phyloP scores from a whole-genome alignment of 176 grass and related monocot species.

The Oropetium thomaeum region DNA sequence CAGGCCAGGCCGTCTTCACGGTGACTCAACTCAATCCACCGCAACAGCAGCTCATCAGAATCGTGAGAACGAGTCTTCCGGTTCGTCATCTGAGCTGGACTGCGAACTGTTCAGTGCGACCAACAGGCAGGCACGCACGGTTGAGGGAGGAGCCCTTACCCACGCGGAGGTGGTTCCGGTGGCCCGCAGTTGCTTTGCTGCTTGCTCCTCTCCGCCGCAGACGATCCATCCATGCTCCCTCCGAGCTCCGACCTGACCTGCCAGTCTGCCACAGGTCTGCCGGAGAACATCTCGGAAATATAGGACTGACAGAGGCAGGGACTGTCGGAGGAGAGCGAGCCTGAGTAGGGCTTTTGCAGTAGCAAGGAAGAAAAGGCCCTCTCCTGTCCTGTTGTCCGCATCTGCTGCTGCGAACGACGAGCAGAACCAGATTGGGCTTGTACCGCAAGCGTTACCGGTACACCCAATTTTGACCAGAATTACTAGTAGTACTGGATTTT shows the following conservation, averaged over 20 bases:
- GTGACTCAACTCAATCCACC: neutral
- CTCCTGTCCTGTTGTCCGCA: neutral
- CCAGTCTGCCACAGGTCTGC: neutral
- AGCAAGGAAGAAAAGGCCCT: too few relatives aligned
- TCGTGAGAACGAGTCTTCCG: neutral
- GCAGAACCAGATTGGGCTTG: neutral
- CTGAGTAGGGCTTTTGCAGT: constrained; percentile 17
- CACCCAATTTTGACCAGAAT: constrained; percentile 30
- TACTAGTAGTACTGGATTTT: constrained; percentile 16
- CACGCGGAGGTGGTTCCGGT: neutral
- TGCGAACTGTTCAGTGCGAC: neutral
- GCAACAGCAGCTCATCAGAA: neutral
- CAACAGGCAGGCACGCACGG: neutral
- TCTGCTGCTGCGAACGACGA: too few relatives aligned
- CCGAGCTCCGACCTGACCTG: neutral
- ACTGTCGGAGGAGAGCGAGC: constrained; percentile 18
- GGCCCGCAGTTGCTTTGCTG: neutral
- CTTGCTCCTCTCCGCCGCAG: neutral
- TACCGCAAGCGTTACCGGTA: neutral
- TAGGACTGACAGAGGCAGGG: neutral
- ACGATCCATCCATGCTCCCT: neutral
- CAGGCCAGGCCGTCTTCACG: neutral
- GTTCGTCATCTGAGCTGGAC: neutral
- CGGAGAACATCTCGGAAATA: constrained; percentile 24
- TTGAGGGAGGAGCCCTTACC: neutral